Evolutionary conservation across 2,329 filamentous ascomycete genomes (phyloP).

Genomic region (Penicillium decumbens): DNA sequence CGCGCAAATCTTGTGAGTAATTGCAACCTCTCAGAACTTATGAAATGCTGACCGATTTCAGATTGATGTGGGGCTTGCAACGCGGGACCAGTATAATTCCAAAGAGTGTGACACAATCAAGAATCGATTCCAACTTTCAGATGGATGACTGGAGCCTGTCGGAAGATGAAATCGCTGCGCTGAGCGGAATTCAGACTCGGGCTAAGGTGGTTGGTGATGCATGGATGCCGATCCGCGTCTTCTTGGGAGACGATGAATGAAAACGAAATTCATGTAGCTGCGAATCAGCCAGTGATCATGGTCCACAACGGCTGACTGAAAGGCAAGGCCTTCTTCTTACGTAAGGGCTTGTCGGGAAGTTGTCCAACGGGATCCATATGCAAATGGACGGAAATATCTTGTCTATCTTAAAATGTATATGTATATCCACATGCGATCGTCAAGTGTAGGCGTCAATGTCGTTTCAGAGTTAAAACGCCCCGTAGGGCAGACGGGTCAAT

Average conservation of each 20-base stretch:
- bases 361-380: background rate
- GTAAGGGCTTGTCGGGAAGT: background rate
- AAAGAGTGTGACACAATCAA: constrained; percentile 65
- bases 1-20: constrained; percentile 20
- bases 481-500: constrained; percentile 26
- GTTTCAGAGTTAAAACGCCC: background rate
- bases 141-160: constrained; percentile 29
- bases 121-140: constrained; percentile 68
- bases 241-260: background rate
- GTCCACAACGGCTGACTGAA: background rate
- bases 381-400: background rate
- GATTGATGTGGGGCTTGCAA: constrained; percentile 60
- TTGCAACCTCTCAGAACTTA: background rate
- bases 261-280: background rate
- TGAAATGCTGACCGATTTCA: background rate
- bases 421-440: background rate
- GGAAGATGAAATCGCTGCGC: background rate
- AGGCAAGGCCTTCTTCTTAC: background rate
- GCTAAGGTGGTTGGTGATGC: background rate
- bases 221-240: background rate
- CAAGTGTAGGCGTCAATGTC: background rate
- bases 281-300: background rate
- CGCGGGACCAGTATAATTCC: constrained; percentile 73
- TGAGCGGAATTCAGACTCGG: background rate
- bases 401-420: background rate